Conservation (phyloP, 2,329 filamentous ascomycete genomes). For the Stromatinia cepivora region DNA sequence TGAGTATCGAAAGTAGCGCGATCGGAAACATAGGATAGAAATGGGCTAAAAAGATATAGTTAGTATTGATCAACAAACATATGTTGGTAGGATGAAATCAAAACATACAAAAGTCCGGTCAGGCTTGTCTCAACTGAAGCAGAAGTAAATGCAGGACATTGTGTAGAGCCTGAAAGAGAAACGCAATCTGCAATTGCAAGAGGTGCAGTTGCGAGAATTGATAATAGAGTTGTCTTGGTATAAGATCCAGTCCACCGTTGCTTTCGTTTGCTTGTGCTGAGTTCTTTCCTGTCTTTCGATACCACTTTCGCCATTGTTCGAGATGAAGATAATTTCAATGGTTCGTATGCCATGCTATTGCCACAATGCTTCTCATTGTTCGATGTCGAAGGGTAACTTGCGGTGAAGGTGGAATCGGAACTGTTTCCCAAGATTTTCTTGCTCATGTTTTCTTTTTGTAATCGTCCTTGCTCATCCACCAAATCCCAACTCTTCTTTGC, state of each 20-base stretch:
- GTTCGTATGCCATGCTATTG: conserved; percentile 22
- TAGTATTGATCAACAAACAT: conserved; percentile 22
- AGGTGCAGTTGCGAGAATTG: conserved; percentile 38
- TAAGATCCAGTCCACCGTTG: conserved; percentile 31
- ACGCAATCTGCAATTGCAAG: conserved; percentile 51
- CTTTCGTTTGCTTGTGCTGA: conserved; percentile 28
- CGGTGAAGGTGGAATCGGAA: background rate
- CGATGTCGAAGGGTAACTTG: conserved; percentile 9
- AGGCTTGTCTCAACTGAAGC: conserved; percentile 64
- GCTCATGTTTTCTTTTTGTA: conserved; percentile 12
- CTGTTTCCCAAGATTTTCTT: background rate
- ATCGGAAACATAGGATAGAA: conserved; percentile 79
- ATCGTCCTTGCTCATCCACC: conserved; percentile 1
- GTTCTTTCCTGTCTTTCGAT: conserved; percentile 20
- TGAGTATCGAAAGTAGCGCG: conserved; percentile 74
- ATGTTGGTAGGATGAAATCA: conserved; percentile 26
- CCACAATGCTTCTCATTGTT: conserved; percentile 19
- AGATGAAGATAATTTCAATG: conserved; percentile 17
- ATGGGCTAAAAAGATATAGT: conserved; percentile 60
- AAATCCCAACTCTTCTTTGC: background rate
- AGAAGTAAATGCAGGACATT: conserved; percentile 70
- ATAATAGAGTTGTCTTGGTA: conserved; percentile 35
- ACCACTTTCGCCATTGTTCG: conserved; percentile 24
- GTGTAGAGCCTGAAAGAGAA: conserved; percentile 66
- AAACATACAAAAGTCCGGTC: conserved; percentile 63